A percentile compares a stretch with the other conserved stretches of the same genome.
Evolutionary conservation across 176 grass and related monocot genomes (phyloP).

Genomic region (Ananas comosus): DNA sequence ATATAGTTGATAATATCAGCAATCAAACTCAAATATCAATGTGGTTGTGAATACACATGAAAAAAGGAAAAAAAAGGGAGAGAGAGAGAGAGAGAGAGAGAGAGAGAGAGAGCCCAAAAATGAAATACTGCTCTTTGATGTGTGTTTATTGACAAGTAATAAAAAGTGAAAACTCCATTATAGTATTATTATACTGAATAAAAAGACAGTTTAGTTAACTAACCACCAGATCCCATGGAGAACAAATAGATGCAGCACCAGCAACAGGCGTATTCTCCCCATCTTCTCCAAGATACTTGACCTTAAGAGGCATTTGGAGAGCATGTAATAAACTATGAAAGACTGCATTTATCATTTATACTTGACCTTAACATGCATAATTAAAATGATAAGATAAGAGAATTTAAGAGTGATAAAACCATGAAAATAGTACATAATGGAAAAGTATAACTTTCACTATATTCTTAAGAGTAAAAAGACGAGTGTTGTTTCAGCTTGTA

Average conservation of each 20-base stretch:
- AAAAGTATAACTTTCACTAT: background rate
- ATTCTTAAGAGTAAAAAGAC: background rate
- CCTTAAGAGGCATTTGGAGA: conserved; percentile 39
- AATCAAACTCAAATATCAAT: no score
- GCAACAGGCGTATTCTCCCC: conserved; percentile 80
- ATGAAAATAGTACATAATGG: background rate
- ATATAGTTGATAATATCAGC: no score
- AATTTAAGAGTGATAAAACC: background rate
- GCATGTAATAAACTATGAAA: conserved; percentile 23
- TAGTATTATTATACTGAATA: background rate
- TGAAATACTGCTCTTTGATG: background rate
- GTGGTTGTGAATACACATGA: no score
- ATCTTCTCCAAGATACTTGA: conserved; percentile 99
- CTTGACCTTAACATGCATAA: conserved; percentile 3
- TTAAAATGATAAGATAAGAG: background rate
- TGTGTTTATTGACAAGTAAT: background rate
- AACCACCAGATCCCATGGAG: conserved; percentile 98
- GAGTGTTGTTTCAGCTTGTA: background rate
- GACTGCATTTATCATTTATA: background rate
- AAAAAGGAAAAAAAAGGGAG: no score
- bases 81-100: no score
- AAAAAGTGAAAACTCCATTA: background rate
- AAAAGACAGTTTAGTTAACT: conserved; percentile 13
- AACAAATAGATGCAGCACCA: conserved; percentile 83
- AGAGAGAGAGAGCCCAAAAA: background rate